Evolutionary conservation across 2,329 filamentous ascomycete genomes (phyloP), one percentile per base, ranked within the genome.

Genomic region (Calonectria ilicicola): DNA sequence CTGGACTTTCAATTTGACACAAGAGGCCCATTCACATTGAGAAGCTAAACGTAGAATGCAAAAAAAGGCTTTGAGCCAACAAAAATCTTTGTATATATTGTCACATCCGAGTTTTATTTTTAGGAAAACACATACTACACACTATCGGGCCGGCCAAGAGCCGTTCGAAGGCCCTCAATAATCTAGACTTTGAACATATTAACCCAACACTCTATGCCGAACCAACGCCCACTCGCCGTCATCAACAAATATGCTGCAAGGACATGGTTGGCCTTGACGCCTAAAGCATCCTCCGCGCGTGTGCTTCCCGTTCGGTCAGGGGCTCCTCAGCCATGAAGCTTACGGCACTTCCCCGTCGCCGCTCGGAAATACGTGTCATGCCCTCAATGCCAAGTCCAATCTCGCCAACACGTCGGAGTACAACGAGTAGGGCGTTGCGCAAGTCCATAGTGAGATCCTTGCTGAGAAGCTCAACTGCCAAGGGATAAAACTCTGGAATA

Each of bases 321-420:
- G 74, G 75, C 21, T 80, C 81, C 29, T 81, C 82, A 17, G 80
- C 81, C 14, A 73, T 73, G 6, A 76, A 79, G 75, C 85, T 87
- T 17, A 83, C 78, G 4, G 85, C 78, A 69, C 87, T 89, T 51
- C 83, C 84, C 62, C 86, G 82, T 56, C 87, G 80, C 68, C 77
- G 78, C 44, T 79, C 80, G 29, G 80, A 78, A 23, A 76, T 73
- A 56, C 80, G 81, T 38, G 80, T 79, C 86, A 91, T 86, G 2
- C 86, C 86, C 73, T 88, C 85, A 65, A 92, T 90, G 3, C 90
- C 91, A 0, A 93, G 82, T 21, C 87, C 89, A 3, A 94, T 91
- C 84, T 98, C 96, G 65, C 97, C 97, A 1, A 98, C 93, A 44
- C 96, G 89, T 77, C 93, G 89, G 74, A 98, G 87, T 27, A 98